Conservation (phyloP, 495 filamentous ascomycete genomes). For the Penicillium psychrofluorescens region DNA sequence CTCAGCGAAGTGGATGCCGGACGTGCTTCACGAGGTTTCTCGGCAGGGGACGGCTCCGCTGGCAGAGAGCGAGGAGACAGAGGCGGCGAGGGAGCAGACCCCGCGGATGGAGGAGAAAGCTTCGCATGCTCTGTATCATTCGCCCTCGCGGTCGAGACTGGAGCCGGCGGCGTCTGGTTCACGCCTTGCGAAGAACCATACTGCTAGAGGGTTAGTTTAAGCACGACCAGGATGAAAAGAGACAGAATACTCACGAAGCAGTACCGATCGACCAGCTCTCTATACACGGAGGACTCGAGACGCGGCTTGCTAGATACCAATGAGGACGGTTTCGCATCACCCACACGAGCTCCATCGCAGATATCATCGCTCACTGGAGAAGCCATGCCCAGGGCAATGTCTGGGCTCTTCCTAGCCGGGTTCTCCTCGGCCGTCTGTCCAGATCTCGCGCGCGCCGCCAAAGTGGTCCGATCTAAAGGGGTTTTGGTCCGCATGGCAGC, state of each 20-base stretch:
- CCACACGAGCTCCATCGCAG: constrained; percentile 7
- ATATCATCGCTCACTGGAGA: constrained; percentile 14
- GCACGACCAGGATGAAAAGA: constrained; percentile 1
- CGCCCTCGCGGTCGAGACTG: constrained; percentile 7
- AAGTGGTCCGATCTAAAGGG: constrained; percentile 45
- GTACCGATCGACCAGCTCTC: constrained; percentile 93
- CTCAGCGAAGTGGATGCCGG: constrained; percentile 11
- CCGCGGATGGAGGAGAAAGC: neutral
- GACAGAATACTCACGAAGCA: constrained; percentile 81
- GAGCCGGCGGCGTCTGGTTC: constrained; percentile 3
- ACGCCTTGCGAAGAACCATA: constrained; percentile 36
- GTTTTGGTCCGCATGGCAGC: constrained; percentile 64
- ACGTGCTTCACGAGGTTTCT: constrained; percentile 9
- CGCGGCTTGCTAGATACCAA: constrained; percentile 55
- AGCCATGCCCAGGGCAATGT: constrained; percentile 6
- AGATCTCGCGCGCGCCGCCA: constrained; percentile 33
- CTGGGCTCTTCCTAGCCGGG: constrained; percentile 8
- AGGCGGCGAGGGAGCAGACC: constrained; percentile 12
- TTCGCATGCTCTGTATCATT: constrained; percentile 8
- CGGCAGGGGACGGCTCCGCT: constrained; percentile 6
- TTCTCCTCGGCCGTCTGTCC: constrained; percentile 2
- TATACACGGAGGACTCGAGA: constrained; percentile 77
- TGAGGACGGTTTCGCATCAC: constrained; percentile 37
- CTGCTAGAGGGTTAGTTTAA: constrained; percentile 21
- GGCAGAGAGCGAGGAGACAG: constrained; percentile 18